A percentile compares a stretch with the other conserved stretches of the same genome.
These are phyloP conservation scores for Candida arabinofermentans DNA, from an alignment of 805 yeast species.

Conservation along the genomic window DNA sequence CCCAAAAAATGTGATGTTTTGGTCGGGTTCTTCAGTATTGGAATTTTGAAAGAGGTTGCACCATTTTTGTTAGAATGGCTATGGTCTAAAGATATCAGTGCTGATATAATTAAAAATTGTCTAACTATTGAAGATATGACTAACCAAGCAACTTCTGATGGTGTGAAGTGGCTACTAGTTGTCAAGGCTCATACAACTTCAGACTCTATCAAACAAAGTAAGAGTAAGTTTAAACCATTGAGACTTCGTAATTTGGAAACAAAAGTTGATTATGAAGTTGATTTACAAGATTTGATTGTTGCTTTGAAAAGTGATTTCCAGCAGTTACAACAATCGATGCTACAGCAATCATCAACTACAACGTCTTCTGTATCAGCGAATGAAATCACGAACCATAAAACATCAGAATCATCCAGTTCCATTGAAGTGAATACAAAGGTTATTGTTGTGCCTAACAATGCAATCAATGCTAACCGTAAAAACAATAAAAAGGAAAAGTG, in stretches of 20 bases:
- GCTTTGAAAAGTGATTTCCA: slow-evolving; percentile 30
- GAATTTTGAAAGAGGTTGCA: slow-evolving; percentile 55
- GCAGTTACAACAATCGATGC: not conserved
- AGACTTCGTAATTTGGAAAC: slow-evolving; percentile 61
- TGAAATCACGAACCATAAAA: not conserved
- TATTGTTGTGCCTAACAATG: slow-evolving; percentile 69
- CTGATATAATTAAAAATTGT: slow-evolving; percentile 57
- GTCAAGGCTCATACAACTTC: slow-evolving; percentile 60
- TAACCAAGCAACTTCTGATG: slow-evolving; percentile 60
- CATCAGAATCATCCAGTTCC: not conserved
- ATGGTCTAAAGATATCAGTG: slow-evolving; percentile 77
- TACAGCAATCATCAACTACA: not conserved
- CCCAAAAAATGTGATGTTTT: slow-evolving; percentile 76
- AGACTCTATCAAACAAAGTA: slow-evolving; percentile 15
- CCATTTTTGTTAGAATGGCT: slow-evolving; percentile 57
- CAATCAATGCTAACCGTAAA: slow-evolving; percentile 73
- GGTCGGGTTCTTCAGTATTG: slow-evolving; percentile 62
- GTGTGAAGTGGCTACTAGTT: slow-evolving; percentile 71
- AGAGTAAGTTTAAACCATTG: slow-evolving; percentile 67
- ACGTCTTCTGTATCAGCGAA: not conserved
- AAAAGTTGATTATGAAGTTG: slow-evolving; percentile 67
- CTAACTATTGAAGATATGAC: slow-evolving; percentile 58
- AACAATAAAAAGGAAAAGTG: slow-evolving; percentile 72
- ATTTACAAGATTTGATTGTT: slow-evolving; percentile 58
- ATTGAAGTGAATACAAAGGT: slow-evolving; percentile 46